Percentiles rank a stretch among this genome's conserved stretches.
Evolutionary conservation across 2,329 filamentous ascomycete genomes (phyloP).

Genomic region (Claviceps humidiphila): DNA sequence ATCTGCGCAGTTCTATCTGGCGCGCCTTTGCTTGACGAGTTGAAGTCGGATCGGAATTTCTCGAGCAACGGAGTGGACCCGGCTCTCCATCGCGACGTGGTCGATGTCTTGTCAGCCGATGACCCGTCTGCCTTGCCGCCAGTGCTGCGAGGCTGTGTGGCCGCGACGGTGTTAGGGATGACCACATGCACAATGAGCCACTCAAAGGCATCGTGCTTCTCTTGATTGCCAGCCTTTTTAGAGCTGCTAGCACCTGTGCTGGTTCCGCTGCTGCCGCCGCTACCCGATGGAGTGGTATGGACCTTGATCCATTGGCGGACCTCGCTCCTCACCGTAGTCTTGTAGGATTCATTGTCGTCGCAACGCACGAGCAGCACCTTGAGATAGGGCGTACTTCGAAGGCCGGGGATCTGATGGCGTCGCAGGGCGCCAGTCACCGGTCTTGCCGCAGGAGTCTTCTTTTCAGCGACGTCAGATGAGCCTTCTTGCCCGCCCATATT

Average conservation of each 20-base stretch:
- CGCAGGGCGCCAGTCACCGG: conserved; percentile 31
- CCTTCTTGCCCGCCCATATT: conserved; percentile 28
- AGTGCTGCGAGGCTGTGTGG: conserved; percentile 56
- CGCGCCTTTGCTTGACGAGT: conserved; percentile 53
- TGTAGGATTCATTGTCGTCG: conserved; percentile 93
- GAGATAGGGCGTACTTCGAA: conserved; percentile 85
- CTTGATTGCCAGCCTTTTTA: conserved; percentile 49
- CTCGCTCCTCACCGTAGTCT: conserved; percentile 60
- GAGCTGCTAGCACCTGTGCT: conserved; percentile 23
- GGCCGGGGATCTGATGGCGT: conserved; percentile 86
- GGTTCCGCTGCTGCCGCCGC: conserved; percentile 11
- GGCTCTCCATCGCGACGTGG: conserved; percentile 62
- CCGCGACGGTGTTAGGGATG: conserved; percentile 69
- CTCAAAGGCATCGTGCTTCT: conserved; percentile 93
- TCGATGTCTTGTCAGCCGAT: conserved; percentile 51
- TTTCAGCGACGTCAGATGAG: conserved; percentile 26
- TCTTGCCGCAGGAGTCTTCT: conserved; percentile 18
- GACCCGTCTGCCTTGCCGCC: conserved; percentile 41
- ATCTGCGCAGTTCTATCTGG: conserved; percentile 77
- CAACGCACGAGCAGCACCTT: conserved; percentile 83
- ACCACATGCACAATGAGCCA: conserved; percentile 93
- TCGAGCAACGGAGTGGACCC: conserved; percentile 75
- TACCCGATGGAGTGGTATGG: conserved; percentile 47
- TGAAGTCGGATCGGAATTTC: conserved; percentile 83
- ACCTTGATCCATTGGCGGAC: conserved; percentile 85